These are phyloP conservation scores for Tilletia caries DNA, from an alignment of 1,284 basidiomycete species.

Conservation along the genomic window DNA sequence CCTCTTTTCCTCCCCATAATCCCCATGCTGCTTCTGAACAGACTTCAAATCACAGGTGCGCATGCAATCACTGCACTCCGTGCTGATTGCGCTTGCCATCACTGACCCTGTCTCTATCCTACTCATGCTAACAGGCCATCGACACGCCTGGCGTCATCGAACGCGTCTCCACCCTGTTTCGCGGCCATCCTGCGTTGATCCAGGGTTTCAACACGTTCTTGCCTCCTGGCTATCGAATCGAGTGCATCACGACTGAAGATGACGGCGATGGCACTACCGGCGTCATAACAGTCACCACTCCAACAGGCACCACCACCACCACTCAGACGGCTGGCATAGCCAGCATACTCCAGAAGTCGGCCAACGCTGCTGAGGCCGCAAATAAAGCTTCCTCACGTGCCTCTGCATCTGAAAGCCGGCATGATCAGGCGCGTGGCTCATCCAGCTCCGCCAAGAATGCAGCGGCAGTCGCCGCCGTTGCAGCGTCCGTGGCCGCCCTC, in stretches of 20 bases:
- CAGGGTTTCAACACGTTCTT: constrained; percentile 99
- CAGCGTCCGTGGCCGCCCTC: not conserved
- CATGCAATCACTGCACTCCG: not conserved
- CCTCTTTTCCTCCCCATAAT: constrained; percentile 13
- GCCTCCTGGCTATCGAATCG: constrained; percentile 92
- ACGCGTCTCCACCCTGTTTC: constrained; percentile 90
- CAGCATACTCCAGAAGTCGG: constrained; percentile 19
- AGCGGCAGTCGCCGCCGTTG: not conserved
- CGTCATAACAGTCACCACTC: constrained; percentile 91
- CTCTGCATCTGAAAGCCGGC: not conserved
- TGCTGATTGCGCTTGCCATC: constrained; percentile 17
- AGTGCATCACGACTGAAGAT: constrained; percentile 64
- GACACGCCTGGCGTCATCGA: constrained; percentile 98
- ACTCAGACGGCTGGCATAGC: constrained; percentile 58
- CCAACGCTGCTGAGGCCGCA: constrained; percentile 42
- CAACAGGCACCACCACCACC: constrained; percentile 68
- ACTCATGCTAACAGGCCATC: constrained; percentile 59
- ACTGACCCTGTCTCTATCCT: constrained; percentile 11
- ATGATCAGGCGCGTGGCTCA: not conserved
- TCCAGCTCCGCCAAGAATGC: not conserved
- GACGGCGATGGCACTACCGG: constrained; percentile 60
- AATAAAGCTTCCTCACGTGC: constrained; percentile 42
- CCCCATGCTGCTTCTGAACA: not conserved
- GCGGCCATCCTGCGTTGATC: constrained; percentile 87
- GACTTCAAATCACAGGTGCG: constrained; percentile 13